Evolutionary conservation across 2,329 filamentous ascomycete species (phyloP), one percentile per base, ranked within the genome.

Genomic region (Paramyrothecium sp.): DNA sequence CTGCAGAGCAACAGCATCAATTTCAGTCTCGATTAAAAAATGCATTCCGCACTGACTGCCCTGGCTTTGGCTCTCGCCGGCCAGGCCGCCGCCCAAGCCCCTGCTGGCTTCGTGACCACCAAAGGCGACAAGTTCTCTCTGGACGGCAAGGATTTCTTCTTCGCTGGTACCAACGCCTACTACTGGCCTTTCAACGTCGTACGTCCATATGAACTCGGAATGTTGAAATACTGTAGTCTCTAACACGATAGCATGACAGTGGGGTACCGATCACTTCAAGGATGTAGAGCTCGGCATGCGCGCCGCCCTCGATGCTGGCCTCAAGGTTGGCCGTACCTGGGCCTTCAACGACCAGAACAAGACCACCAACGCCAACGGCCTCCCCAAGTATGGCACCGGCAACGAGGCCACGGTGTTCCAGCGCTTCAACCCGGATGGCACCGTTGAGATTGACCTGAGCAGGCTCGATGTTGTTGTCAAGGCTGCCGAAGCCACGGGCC

Each of bases 391-490:
- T 21, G 53, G 52, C 16, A 60, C 55, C 1, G 60, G 60, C 26
- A 58, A 56, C 2, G 60, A 57, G 1, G 75, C 72, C 2, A 74
- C 80, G 12, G 85, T 81, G 71, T 86, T 79, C 71, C 84, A 86
- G 65, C 81, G 80, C 20, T 88, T 89, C 73, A 89, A 89, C 71
- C n/a, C 34, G 3, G 57, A 80, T 0, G 86, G 85, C 2, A 64
- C 79, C 38, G 51, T 59, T 4, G 55, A 53, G 75, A 89, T 66
- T 86, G 87, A 17, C 80, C 89, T 10, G 77, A 85, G 68, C 51
- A 58, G 23, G 4, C 79, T 90, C 7, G 87, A 90, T 63, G 83
- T 83, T 47, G 85, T 89, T 1, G 85, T 89, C 50, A 67, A 78
- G 23, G 76, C 81, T 0, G 86, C 86, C 2, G 84, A 86, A 67